Evolutionary conservation across 495 filamentous ascomycete species (phyloP).

Genomic region (Diplogelasinospora grovesii): DNA sequence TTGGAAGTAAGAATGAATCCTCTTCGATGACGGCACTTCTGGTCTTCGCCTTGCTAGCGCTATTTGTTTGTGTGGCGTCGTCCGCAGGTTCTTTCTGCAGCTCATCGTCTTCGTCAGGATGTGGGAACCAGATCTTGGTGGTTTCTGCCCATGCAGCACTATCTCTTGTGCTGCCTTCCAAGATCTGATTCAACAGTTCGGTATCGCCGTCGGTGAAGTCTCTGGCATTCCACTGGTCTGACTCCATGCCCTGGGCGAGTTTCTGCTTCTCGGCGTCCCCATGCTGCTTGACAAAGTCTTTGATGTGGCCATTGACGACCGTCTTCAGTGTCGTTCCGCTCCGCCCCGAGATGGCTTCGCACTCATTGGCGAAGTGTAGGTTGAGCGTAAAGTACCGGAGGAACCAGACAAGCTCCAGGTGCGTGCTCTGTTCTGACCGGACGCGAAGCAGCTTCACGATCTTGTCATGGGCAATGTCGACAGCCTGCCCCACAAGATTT

Average conservation of each 20-base stretch:
- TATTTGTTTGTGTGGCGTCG: conserved; percentile 37
- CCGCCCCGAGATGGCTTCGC: conserved; percentile 88
- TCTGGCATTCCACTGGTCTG: conserved; percentile 81
- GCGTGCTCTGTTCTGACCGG: conserved; percentile 72
- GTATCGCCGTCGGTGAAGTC: conserved; percentile 71
- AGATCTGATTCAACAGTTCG: conserved; percentile 55
- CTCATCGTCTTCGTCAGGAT: conserved; percentile 30
- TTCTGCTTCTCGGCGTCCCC: conserved; percentile 70
- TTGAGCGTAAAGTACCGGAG: conserved; percentile 91
- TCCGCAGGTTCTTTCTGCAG: conserved; percentile 13
- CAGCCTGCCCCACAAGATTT: conserved; percentile 86
- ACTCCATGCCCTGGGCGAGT: conserved; percentile 78
- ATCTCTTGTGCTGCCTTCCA: conserved; percentile 76
- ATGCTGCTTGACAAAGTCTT: conserved; percentile 73
- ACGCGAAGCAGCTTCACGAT: conserved; percentile 89
- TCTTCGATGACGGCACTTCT: conserved; percentile 74
- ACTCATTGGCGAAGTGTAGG: conserved; percentile 91
- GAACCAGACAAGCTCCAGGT: conserved; percentile 70
- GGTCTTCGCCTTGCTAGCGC: conserved; percentile 55
- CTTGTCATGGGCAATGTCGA: conserved; percentile 88
- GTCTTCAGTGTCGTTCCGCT: conserved; percentile 78
- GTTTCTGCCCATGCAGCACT: conserved; percentile 63
- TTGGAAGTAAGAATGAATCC: conserved; percentile 77
- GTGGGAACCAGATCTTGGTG: conserved; percentile 64
- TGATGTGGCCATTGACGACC: conserved; percentile 85